Evolutionary conservation across 495 filamentous ascomycete genomes (phyloP).

Genomic region (Poronia punctata): DNA sequence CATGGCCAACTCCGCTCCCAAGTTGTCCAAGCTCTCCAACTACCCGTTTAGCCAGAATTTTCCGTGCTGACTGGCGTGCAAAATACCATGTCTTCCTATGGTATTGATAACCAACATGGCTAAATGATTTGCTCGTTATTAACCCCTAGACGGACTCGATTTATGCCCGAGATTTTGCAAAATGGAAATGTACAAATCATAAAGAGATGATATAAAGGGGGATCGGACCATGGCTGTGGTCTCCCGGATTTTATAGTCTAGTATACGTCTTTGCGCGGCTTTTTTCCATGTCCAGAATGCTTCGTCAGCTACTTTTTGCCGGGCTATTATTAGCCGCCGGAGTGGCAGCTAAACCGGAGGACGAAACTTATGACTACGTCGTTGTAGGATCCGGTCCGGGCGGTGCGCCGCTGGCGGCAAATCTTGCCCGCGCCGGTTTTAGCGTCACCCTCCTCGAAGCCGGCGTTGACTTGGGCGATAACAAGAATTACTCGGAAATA

Average conservation of each 20-base stretch:
- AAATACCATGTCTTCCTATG: conserved; percentile 4
- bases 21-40: conserved; percentile 11
- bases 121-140: conserved; percentile 5
- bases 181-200: not conserved
- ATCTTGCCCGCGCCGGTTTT: conserved; percentile 54
- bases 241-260: not conserved
- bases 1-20: conserved; percentile 2
- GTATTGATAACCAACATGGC: conserved; percentile 12
- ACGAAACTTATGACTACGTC: conserved; percentile 53
- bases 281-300: conserved; percentile 8
- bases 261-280: not conserved
- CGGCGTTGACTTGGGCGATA: conserved; percentile 52
- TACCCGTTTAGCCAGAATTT: conserved; percentile 23
- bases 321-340: conserved; percentile 23
- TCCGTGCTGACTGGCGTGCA: not conserved
- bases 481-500: conserved; percentile 37
- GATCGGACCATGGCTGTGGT: not conserved
- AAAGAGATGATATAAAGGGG: conserved; percentile 8
- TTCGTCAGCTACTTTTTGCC: conserved; percentile 10
- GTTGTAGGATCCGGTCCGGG: conserved; percentile 61
- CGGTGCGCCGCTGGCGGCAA: conserved; percentile 55
- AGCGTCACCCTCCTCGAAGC: conserved; percentile 58
- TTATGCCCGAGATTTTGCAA: not conserved
- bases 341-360: conserved; percentile 16
- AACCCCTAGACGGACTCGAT: conserved; percentile 1